Conservation (phyloP, 257 asterid genomes). For the Mentha longifolia region DNA sequence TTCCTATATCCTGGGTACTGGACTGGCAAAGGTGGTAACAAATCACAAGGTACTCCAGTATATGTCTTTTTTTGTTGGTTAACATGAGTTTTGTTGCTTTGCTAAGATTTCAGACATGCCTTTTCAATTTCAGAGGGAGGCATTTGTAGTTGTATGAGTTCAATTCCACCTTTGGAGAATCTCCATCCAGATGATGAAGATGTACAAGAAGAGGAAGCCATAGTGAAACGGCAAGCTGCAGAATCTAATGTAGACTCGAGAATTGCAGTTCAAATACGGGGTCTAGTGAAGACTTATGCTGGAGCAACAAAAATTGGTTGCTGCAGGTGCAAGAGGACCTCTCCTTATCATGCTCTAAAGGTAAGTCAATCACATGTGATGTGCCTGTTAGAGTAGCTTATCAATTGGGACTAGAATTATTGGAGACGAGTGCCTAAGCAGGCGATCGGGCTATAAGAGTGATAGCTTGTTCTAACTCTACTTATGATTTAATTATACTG, state of each 20-base stretch:
- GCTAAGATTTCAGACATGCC: conserved; percentile 24
- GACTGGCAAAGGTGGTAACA: conserved; percentile 94
- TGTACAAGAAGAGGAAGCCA: conserved; percentile 86
- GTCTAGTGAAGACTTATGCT: conserved; percentile 77
- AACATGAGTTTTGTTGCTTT: conserved; percentile 16
- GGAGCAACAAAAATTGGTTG: conserved; percentile 67
- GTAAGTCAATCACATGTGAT: conserved; percentile 37
- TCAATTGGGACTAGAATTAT: conserved; percentile 3
- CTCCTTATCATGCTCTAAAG: conserved; percentile 94
- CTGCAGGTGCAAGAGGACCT: conserved; percentile 69
- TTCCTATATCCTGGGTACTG: conserved; percentile 86
- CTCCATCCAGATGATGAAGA: conserved; percentile 80
- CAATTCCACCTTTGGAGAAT: conserved; percentile 58
- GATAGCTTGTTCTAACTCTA: background rate
- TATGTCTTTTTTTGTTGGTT: conserved; percentile 20
- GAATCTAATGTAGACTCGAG: conserved; percentile 58
- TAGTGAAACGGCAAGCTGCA: conserved; percentile 70
- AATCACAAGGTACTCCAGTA: conserved; percentile 59
- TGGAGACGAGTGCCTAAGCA: conserved; percentile 3
- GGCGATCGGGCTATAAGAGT: conserved; percentile 2
- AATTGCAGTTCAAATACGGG: conserved; percentile 83
- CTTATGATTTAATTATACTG: background rate
- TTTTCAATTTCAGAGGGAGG: conserved; percentile 69
- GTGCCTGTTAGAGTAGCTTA: conserved; percentile 16
- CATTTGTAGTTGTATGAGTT: conserved; percentile 70